Conservation (phyloP, 495 filamentous ascomycete genomes). For the Hypoxylon subgilvum region DNA sequence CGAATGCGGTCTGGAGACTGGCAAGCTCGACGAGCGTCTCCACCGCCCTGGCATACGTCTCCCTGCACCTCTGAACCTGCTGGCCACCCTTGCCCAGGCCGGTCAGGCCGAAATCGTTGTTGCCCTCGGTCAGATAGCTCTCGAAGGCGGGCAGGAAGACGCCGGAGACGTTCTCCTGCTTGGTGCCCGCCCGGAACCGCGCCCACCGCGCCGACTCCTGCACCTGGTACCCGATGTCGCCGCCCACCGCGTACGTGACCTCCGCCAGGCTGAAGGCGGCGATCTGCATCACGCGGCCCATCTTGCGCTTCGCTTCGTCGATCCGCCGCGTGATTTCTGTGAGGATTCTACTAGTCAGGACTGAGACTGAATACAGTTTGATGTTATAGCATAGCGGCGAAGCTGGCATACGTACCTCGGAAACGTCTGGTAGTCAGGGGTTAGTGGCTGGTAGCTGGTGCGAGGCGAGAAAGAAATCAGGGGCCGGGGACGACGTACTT, state of each 20-base stretch:
- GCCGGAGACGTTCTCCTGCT: conserved; percentile 98
- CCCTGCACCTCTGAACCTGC: conserved; percentile 91
- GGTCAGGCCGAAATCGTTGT: conserved; percentile 94
- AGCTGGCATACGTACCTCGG: conserved; percentile 70
- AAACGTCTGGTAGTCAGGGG: conserved; percentile 66
- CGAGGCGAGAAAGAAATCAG: conserved; percentile 14
- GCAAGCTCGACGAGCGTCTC: conserved; percentile 97
- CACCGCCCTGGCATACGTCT: conserved; percentile 96
- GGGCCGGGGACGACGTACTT: conserved; percentile 60
- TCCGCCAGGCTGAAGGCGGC: conserved; percentile 97
- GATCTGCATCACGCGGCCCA: conserved; percentile 99
- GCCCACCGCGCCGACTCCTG: conserved; percentile 94
- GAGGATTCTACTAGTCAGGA: background rate
- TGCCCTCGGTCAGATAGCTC: conserved; percentile 81
- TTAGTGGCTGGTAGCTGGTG: conserved; percentile 51
- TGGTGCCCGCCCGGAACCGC: conserved; percentile 87
- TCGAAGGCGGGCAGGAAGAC: conserved; percentile 94
- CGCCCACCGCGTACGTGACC: conserved; percentile 96
- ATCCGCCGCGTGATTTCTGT: conserved; percentile 94
- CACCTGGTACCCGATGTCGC: conserved; percentile 95
- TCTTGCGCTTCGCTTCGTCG: conserved; percentile 98
- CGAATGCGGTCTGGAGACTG: conserved; percentile 93
- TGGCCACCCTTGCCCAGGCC: conserved; percentile 96
- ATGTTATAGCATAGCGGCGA: background rate
- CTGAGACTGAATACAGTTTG: background rate